Evolutionary conservation across 169 alveolate species (phyloP).

Genomic region (Cyclospora cayetanensis): DNA sequence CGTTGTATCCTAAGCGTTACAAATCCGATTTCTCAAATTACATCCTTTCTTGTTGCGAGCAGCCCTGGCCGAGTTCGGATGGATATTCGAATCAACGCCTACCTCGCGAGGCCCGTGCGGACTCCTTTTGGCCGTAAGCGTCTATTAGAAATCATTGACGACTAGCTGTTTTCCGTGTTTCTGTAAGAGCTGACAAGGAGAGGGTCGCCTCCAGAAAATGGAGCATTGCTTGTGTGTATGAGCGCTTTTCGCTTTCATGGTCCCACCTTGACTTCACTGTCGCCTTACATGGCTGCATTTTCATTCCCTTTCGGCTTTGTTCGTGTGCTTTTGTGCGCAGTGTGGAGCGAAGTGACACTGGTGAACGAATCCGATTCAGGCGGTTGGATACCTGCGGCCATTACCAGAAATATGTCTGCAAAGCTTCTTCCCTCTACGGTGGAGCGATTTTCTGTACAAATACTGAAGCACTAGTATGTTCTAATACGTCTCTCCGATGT

Average conservation of each 20-base stretch:
- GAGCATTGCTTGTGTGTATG: too few relatives aligned
- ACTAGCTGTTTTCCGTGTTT: too few relatives aligned
- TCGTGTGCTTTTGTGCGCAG: neutral
- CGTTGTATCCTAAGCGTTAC: neutral
- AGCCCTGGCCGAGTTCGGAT: conserved; percentile 67
- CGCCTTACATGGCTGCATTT: neutral
- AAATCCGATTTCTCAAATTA: neutral
- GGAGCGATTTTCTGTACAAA: conserved; percentile 62
- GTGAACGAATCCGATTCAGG: conserved; percentile 78
- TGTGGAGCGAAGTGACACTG: conserved; percentile 78
- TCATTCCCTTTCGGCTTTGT: neutral
- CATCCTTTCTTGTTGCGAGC: neutral
- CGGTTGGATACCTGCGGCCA: conserved; percentile 82
- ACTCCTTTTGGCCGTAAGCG: conserved; percentile 79
- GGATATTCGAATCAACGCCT: conserved; percentile 78
- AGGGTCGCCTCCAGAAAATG: too few relatives aligned
- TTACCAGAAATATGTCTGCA: conserved; percentile 75
- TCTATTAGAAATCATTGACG: too few relatives aligned
- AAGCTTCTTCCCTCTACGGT: conserved; percentile 78
- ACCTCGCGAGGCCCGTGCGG: conserved; percentile 78
- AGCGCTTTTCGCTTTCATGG: too few relatives aligned
- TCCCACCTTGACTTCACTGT: too few relatives aligned
- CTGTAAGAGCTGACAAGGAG: too few relatives aligned
- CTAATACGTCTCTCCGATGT: neutral
- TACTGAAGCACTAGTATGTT: conserved; percentile 78